Evolutionary conservation across 257 asterid species (phyloP), one percentile per base, ranked within the genome.

Genomic region (Penstemon eatonii): DNA sequence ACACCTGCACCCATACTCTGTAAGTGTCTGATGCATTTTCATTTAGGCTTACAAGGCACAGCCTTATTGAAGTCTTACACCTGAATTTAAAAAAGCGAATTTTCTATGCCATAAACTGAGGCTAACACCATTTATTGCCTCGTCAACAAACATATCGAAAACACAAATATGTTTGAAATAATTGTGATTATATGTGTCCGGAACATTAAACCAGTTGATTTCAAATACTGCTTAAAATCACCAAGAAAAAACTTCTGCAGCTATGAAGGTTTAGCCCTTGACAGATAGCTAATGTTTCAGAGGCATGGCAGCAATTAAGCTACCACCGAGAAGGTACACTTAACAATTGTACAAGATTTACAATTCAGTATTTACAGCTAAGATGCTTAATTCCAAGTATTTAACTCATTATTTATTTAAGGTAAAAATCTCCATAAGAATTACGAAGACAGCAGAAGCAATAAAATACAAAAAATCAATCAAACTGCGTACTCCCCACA

Each of bases 351-450:
- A 39, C 4, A 68, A 49, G 9, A 6, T 4, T 49, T 4, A 37
- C 53, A 69, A 25, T 25, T 25, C 33, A 1, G 33, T 25, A 25
- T 25, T 25, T 25, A 25, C 33, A 25, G 33, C 33, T 25, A 25
- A 25, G 33, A 25, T 25, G 33, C 33, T 25, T 25, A 25, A 25
- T 25, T 25, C 2, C 33, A 25, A 25, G 33, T 25, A 25, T 25
- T 25, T 1, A 25, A 25, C 2, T 25, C 33, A 25, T 25, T 25
- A 25, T 25, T 25, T 25, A 25, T 25, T 25, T 2, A 25, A 25
- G 33, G 33, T 25, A 65, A 51, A 61, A 68, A 45, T 19, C 70
- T 15, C 66, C 45, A 53, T 56, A 54, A 33, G 49, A 63, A 39
- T 43, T 72, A 54, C 8, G 10, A 67, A 49, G 75, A 37, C 12